Percentiles rank a stretch among this genome's conserved stretches.
These are phyloP conservation scores for Hygrophorus russula DNA, from an alignment of 768 basidiomycete species.

Conservation along the genomic window DNA sequence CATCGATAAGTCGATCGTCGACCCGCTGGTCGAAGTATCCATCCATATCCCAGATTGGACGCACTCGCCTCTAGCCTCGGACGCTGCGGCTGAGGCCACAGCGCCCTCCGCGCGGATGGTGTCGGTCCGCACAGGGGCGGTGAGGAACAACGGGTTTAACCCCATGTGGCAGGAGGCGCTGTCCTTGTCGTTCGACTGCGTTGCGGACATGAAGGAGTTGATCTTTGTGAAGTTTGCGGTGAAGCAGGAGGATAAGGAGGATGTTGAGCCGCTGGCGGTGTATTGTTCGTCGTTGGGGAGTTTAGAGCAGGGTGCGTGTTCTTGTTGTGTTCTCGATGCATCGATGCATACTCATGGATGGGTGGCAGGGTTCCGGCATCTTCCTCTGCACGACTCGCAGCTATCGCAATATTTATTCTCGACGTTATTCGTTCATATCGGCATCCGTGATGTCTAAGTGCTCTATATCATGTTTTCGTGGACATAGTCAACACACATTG, in stretches of 20 bases:
- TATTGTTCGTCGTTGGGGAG: constrained; percentile 71
- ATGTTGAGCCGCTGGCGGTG: constrained; percentile 57
- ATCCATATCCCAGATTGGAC: constrained; percentile 73
- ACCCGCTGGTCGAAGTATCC: constrained; percentile 73
- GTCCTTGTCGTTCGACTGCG: constrained; percentile 62
- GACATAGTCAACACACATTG: too few relatives aligned
- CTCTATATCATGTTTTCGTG: too few relatives aligned
- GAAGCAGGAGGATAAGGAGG: constrained; percentile 50
- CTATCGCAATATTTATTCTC: constrained; percentile 88
- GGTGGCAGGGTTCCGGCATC: constrained; percentile 75
- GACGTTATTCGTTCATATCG: constrained; percentile 75
- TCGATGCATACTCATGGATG: constrained; percentile 3
- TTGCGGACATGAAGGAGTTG: constrained; percentile 72
- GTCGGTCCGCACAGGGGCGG: constrained; percentile 48
- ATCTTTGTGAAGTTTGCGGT: constrained; percentile 80
- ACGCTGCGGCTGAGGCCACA: constrained; percentile 3
- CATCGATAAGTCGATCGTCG: constrained; percentile 40
- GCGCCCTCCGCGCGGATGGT: constrained; percentile 30
- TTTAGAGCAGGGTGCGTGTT: constrained; percentile 52
- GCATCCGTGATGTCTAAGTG: constrained; percentile 23
- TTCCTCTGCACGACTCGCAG: constrained; percentile 87
- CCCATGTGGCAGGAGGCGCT: constrained; percentile 78
- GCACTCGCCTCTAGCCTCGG: constrained; percentile 13
- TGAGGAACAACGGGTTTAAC: constrained; percentile 90
- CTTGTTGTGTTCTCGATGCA: constrained; percentile 1